Conservation (phyloP, 768 basidiomycete species). For the Lactifluus piperatus region DNA sequence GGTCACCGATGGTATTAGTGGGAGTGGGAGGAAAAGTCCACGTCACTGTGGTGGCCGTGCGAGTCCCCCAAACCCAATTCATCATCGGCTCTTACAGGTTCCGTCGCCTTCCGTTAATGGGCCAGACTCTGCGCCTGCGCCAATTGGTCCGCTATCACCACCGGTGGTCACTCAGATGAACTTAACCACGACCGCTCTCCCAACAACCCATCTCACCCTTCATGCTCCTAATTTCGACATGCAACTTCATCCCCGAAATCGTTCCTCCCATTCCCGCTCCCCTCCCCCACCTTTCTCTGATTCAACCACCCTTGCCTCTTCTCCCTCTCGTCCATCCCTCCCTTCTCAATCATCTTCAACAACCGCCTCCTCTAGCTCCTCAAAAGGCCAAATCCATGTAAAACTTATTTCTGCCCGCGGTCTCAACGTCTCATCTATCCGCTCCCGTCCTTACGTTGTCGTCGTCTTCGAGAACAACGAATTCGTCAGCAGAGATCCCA, state of each 20-base stretch:
- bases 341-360: conserved; percentile 26
- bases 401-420: conserved; percentile 89
- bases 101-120: conserved; percentile 17
- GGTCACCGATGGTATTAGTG: neutral
- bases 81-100: conserved; percentile 12
- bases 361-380: conserved; percentile 27
- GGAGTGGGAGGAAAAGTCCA: conserved; percentile 2
- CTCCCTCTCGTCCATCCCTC: conserved; percentile 28
- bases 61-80: neutral
- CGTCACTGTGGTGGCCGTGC: conserved; percentile 1
- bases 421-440: conserved; percentile 59
- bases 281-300: neutral
- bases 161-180: conserved; percentile 36
- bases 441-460: conserved; percentile 83
- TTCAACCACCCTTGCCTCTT: neutral
- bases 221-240: conserved; percentile 83
- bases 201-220: conserved; percentile 60
- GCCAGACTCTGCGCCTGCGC: conserved; percentile 33
- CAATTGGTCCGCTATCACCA: conserved; percentile 41
- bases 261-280: conserved; percentile 22
- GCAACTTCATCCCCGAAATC: conserved; percentile 45
- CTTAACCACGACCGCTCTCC: conserved; percentile 37
- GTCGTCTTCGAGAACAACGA: conserved; percentile 99
- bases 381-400: conserved; percentile 81
- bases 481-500: conserved; percentile 88